Percentiles rank a stretch among this genome's conserved stretches.
Conservation (phyloP, 139 green algal genomes). For the Chloropicon primus region DNA sequence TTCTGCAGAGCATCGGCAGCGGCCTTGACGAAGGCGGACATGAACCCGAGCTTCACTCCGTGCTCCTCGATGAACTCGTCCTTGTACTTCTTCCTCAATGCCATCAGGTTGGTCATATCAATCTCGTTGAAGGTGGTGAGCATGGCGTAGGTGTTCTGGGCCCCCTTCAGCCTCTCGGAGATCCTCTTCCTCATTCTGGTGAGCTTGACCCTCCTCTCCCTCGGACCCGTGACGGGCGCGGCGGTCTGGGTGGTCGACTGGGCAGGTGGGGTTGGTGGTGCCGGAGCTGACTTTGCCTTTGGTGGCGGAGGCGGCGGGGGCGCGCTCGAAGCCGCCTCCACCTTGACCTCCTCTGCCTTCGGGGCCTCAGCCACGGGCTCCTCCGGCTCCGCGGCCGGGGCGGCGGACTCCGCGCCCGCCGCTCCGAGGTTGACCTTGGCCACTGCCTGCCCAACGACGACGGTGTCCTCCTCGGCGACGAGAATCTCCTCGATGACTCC, state of each 20-base stretch:
- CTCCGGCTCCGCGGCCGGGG: not conserved
- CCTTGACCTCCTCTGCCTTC: not conserved
- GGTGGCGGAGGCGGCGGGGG: constrained; percentile 6
- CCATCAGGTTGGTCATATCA: constrained; percentile 86
- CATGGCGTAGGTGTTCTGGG: constrained; percentile 97
- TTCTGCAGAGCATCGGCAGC: constrained; percentile 60
- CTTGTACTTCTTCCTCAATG: constrained; percentile 49
- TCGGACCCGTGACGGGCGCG: not conserved
- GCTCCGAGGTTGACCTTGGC: constrained; percentile 43
- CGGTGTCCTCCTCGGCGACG: constrained; percentile 67
- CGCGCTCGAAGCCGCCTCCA: constrained; percentile 4
- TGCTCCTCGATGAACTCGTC: constrained; percentile 91
- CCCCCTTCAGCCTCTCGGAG: constrained; percentile 82
- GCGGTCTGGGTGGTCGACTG: not conserved
- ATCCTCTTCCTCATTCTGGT: constrained; percentile 80
- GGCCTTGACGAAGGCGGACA: constrained; percentile 95
- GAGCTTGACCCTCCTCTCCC: constrained; percentile 79
- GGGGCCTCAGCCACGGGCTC: not conserved
- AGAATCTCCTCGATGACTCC: constrained; percentile 39
- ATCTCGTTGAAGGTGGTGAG: constrained; percentile 99
- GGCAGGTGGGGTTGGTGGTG: not conserved
- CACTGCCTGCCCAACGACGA: constrained; percentile 73
- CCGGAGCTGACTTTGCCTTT: constrained; percentile 11
- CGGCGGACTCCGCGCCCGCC: constrained; percentile 11
- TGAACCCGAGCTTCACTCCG: constrained; percentile 98